Evolutionary conservation across 306 rosid genomes (phyloP), one percentile per base, ranked within the genome.

Genomic region (Cicer yamashitae): DNA sequence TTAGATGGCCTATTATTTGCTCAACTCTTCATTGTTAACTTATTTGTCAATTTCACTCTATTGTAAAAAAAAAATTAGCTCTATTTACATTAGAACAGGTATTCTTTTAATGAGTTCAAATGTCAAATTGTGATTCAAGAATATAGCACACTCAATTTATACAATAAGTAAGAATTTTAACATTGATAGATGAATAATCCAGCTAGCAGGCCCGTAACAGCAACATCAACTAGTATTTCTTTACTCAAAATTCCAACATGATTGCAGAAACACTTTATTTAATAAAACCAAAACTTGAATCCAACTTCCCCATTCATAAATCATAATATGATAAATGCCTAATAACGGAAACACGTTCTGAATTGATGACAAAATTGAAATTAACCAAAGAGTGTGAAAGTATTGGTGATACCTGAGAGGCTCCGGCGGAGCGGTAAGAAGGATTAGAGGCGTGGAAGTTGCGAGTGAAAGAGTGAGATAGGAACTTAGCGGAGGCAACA

Each of bases 361-460:
- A 76, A 70, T 46, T 14, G 22, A 73, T 14, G 43, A 25, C 6
- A 6, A 7, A 52, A 54, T 0, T 46, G 9, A 70, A 54, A 14
- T 1, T 25, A 54, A 39, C 9, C 7, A 62, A 69, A 15, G 8
- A 2, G 22, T 51, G 43, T 10, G 10, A 37, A 43, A 59, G 46
- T 13, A 38, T 1, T 17, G 38, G 6, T 1, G 13, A 48, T 43
- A 91, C 97, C 96, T 94, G 96, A 44, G 93, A 84, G 62, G 70
- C 70, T 54, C 81, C 47, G n/a, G 96, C 88, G 1, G 92, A 70
- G 73, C 79, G 76, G 50, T 10, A 59, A 13, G 66, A 77, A 41
- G 91, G 90, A 69, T 73, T 63, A 25, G 92, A 84, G 9, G 96
- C 80, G 61, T 87, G 97, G 63, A 89, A 84, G 63, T 74, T 77